phyloP scores from a whole-genome alignment of 2,329 filamentous ascomycete species.

The Kalaharituber pfeilii region DNA sequence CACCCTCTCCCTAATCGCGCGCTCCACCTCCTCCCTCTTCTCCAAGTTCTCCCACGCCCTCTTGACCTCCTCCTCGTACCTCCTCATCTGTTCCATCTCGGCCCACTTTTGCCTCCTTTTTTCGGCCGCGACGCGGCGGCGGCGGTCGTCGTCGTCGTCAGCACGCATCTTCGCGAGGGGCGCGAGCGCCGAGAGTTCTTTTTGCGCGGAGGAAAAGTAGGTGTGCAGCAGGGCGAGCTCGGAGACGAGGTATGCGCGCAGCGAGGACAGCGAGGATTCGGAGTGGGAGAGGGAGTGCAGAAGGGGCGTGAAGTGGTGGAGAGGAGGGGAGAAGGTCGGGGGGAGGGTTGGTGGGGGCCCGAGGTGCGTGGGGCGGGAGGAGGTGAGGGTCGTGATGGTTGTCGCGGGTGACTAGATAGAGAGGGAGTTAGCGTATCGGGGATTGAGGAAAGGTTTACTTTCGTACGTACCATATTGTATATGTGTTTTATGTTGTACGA shows the following conservation, averaged over 20 bases:
- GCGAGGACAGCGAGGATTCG: constrained; percentile 11
- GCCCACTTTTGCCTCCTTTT: neutral
- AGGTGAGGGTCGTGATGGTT: constrained; percentile 8
- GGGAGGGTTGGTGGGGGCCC: constrained; percentile 10
- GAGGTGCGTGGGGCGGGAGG: constrained; percentile 7
- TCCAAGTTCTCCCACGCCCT: constrained; percentile 4
- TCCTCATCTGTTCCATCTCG: neutral
- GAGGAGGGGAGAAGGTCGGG: constrained; percentile 1
- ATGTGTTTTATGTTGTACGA: too few relatives aligned
- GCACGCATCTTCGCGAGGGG: too few relatives aligned
- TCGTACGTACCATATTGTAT: too few relatives aligned
- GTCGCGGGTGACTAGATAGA: constrained; percentile 9
- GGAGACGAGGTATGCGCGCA: constrained; percentile 8
- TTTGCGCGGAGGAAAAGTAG: constrained; percentile 3
- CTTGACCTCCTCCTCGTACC: constrained; percentile 8
- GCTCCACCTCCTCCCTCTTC: constrained; percentile 8
- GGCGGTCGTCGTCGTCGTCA: constrained; percentile 1
- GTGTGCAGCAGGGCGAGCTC: constrained; percentile 4
- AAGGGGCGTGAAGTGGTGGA: neutral
- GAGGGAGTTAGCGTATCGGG: constrained; percentile 5
- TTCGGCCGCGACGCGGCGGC: neutral
- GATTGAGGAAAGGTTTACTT: constrained; percentile 2
- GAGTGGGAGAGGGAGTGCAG: constrained; percentile 4
- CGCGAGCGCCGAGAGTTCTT: constrained; percentile 8
- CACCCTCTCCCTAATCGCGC: constrained; percentile 4